Conservation (phyloP, 495 filamentous ascomycete species). For the Aspergillus bertholletiae region DNA sequence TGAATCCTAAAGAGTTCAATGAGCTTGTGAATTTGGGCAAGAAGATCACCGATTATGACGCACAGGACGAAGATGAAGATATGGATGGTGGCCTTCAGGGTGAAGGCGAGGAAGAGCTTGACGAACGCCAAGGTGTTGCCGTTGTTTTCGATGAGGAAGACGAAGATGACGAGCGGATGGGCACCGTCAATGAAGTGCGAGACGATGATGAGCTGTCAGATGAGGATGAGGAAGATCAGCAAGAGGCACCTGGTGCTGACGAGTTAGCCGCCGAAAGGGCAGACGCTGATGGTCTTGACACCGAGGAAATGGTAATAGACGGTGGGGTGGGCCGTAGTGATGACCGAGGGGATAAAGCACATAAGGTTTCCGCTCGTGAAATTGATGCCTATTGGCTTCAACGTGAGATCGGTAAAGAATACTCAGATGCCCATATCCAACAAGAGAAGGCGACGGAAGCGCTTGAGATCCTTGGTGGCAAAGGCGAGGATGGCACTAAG, state of each 20-base stretch:
- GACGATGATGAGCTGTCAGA: slow-evolving; percentile 72
- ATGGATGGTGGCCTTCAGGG: slow-evolving; percentile 63
- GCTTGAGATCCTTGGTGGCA: slow-evolving; percentile 72
- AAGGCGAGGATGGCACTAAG: slow-evolving; percentile 75
- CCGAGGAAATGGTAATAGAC: slow-evolving; percentile 80
- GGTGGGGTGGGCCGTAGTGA: slow-evolving; percentile 43
- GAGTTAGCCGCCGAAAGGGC: slow-evolving; percentile 48
- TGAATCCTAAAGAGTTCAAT: slow-evolving; percentile 91
- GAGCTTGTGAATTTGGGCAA: slow-evolving; percentile 95
- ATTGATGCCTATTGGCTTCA: slow-evolving; percentile 99
- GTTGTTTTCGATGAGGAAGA: slow-evolving; percentile 96
- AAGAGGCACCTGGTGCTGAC: slow-evolving; percentile 43
- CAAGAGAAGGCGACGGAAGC: slow-evolving; percentile 83
- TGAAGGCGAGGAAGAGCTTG: slow-evolving; percentile 69
- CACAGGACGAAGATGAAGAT: slow-evolving; percentile 92
- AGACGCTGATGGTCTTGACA: slow-evolving; percentile 45
- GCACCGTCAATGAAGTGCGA: slow-evolving; percentile 71
- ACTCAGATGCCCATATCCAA: slow-evolving; percentile 84
- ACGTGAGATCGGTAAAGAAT: slow-evolving; percentile 81
- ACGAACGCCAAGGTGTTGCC: slow-evolving; percentile 92
- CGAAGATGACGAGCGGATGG: slow-evolving; percentile 77
- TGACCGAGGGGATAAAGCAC: slow-evolving; percentile 50
- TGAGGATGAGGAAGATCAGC: slow-evolving; percentile 59
- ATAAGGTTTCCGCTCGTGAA: slow-evolving; percentile 69
- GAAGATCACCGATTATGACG: slow-evolving; percentile 98